These are phyloP conservation scores for Pholiota conissans DNA, from an alignment of 768 basidiomycete genomes.

Conservation along the genomic window DNA sequence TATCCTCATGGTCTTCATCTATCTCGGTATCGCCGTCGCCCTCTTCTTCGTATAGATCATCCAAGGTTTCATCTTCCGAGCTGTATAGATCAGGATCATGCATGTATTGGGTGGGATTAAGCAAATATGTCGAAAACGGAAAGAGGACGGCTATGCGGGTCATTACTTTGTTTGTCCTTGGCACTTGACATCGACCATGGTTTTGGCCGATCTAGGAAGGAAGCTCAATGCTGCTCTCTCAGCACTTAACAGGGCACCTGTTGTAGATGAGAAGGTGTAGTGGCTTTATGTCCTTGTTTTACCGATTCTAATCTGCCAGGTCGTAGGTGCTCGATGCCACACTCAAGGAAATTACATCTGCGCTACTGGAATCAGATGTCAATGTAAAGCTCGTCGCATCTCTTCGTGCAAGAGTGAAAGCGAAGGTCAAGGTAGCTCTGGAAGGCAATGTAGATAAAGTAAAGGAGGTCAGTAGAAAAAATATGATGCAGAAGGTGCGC, in stretches of 20 bases:
- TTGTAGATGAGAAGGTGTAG: slow-evolving; percentile 88
- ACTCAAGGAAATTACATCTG: slow-evolving; percentile 93
- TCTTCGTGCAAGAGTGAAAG: slow-evolving; percentile 86
- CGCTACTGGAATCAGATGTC: slow-evolving; percentile 94
- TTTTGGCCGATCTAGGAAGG: slow-evolving; percentile 92
- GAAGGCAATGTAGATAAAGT: slow-evolving; percentile 64
- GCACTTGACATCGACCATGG: slow-evolving; percentile 57
- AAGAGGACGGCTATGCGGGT: neutral
- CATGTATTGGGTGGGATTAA: neutral
- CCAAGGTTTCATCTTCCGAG: slow-evolving; percentile 49
- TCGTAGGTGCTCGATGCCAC: slow-evolving; percentile 87
- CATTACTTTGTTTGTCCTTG: slow-evolving; percentile 10
- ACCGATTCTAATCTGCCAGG: neutral
- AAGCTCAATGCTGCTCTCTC: slow-evolving; percentile 93
- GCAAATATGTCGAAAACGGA: neutral
- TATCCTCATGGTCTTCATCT: slow-evolving; percentile 14
- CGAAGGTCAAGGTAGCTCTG: slow-evolving; percentile 81
- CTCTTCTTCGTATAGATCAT: slow-evolving; percentile 45
- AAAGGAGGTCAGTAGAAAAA: slow-evolving; percentile 81
- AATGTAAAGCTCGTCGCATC: slow-evolving; percentile 95
- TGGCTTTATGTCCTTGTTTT: neutral
- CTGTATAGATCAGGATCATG: slow-evolving; percentile 27
- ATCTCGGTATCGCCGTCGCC: slow-evolving; percentile 45
- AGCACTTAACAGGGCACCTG: slow-evolving; percentile 80
- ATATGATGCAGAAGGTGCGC: slow-evolving; percentile 86